A percentile compares a stretch with the other conserved stretches of the same genome.
Conservation (phyloP, 2,329 filamentous ascomycete species). For the Neopestalotiopsis sp. region DNA sequence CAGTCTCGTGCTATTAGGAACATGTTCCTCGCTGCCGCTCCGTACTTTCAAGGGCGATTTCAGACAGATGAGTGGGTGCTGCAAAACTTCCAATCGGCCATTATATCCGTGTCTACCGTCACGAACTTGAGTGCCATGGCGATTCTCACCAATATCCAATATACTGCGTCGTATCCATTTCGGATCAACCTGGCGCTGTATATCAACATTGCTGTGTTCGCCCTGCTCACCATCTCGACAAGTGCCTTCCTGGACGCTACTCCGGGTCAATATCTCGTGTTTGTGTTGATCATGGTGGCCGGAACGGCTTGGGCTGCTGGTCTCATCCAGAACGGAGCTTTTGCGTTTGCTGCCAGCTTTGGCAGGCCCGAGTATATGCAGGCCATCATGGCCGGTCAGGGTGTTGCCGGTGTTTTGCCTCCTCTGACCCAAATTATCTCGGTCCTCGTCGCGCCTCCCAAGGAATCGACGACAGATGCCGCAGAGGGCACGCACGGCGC, state of each 20-base stretch:
- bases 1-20: constrained; percentile 65
- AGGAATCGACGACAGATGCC: constrained; percentile 41
- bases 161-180: constrained; percentile 83
- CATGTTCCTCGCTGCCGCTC: constrained; percentile 95
- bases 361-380: constrained; percentile 89
- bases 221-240: constrained; percentile 81
- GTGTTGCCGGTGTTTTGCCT: constrained; percentile 87
- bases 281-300: constrained; percentile 83
- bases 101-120: constrained; percentile 84
- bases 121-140: constrained; percentile 81
- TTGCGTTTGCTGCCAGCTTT: constrained; percentile 89
- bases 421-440: constrained; percentile 82
- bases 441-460: constrained; percentile 66
- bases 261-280: constrained; percentile 74
- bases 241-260: constrained; percentile 67
- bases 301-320: constrained; percentile 81
- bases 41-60: constrained; percentile 90
- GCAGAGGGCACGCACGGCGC: constrained; percentile 32
- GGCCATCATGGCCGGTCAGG: constrained; percentile 95
- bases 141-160: constrained; percentile 80
- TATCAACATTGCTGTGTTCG: constrained; percentile 80
- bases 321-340: constrained; percentile 90
- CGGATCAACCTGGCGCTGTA: constrained; percentile 80
- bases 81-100: constrained; percentile 86
- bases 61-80: constrained; percentile 71